Evolutionary conservation across 768 basidiomycete species (phyloP).

Genomic region (Suillus luteus): DNA sequence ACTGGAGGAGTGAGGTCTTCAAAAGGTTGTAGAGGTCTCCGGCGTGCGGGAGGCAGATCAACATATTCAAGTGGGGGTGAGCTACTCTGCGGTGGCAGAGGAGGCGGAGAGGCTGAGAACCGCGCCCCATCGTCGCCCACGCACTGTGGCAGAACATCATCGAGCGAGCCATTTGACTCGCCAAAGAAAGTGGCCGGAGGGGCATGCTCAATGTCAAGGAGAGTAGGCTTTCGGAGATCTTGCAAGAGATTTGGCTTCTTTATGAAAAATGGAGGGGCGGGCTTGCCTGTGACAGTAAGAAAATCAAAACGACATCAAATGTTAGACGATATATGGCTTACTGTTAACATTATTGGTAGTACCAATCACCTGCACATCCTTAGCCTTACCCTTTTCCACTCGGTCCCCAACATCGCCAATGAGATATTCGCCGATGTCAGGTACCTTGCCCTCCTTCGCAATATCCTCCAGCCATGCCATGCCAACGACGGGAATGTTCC

Average conservation of each 20-base stretch:
- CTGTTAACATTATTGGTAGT: slow-evolving; percentile 46
- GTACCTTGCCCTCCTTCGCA: slow-evolving; percentile 52
- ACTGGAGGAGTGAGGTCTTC: slow-evolving; percentile 16
- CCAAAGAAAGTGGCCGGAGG: slow-evolving; percentile 30
- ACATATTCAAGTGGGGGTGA: slow-evolving; percentile 21
- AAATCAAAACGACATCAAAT: not conserved
- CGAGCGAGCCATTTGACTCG: slow-evolving; percentile 36
- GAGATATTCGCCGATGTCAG: slow-evolving; percentile 35
- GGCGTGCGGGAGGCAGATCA: not conserved
- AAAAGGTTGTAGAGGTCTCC: slow-evolving; percentile 2
- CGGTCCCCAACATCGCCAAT: slow-evolving; percentile 20
- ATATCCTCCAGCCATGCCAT: slow-evolving; percentile 71
- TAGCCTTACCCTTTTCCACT: slow-evolving; percentile 33
- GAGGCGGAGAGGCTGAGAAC: slow-evolving; percentile 21
- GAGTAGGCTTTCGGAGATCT: slow-evolving; percentile 17
- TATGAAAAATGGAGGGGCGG: slow-evolving; percentile 20
- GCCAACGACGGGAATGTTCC: slow-evolving; percentile 74
- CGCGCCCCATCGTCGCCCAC: slow-evolving; percentile 15
- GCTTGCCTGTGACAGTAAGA: slow-evolving; percentile 9
- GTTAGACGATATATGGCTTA: slow-evolving; percentile 17
- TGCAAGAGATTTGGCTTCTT: slow-evolving; percentile 25
- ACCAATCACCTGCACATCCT: slow-evolving; percentile 34
- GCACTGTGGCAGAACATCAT: slow-evolving; percentile 18
- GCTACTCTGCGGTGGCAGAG: slow-evolving; percentile 31
- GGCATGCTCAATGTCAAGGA: slow-evolving; percentile 6